Evolutionary conservation across 2,329 filamentous ascomycete species (phyloP).

Genomic region (Hypoxylon sp.): DNA sequence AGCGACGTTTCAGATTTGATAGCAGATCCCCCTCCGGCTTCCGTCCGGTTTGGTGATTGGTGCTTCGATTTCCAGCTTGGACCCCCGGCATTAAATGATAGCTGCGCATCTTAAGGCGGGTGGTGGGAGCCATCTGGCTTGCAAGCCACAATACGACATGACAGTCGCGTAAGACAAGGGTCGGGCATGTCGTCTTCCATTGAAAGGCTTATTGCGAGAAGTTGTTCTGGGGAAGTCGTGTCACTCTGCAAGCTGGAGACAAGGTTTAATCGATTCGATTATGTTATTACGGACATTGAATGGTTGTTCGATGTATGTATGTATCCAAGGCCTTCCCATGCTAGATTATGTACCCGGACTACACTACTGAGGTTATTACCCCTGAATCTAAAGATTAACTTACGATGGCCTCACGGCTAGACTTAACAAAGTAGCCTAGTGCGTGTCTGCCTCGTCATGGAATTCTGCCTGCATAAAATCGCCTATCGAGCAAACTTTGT

Average conservation of each 20-base stretch:
- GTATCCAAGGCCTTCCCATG: slow-evolving; percentile 14
- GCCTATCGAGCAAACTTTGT: slow-evolving; percentile 34
- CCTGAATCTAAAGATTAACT: slow-evolving; percentile 30
- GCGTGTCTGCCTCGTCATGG: slow-evolving; percentile 36
- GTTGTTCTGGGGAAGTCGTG: slow-evolving; percentile 26
- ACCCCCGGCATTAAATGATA: slow-evolving; percentile 40
- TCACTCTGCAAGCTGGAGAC: slow-evolving; percentile 15
- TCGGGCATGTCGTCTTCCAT: slow-evolving; percentile 20
- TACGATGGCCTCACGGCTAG: slow-evolving; percentile 11
- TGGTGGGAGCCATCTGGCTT: slow-evolving; percentile 25
- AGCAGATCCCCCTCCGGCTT: slow-evolving; percentile 38
- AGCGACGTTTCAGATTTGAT: slow-evolving; percentile 46
- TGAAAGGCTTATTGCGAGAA: slow-evolving; percentile 24
- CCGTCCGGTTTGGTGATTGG: slow-evolving; percentile 36
- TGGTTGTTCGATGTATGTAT: slow-evolving; percentile 13
- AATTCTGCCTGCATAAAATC: slow-evolving; percentile 28
- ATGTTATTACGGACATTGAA: slow-evolving; percentile 8
- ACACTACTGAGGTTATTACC: slow-evolving; percentile 15
- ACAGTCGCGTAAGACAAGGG: slow-evolving; percentile 20
- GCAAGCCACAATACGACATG: slow-evolving; percentile 34
- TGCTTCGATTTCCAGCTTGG: slow-evolving; percentile 28
- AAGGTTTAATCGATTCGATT: slow-evolving; percentile 16
- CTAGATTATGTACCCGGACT: background rate
- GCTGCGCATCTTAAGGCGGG: slow-evolving; percentile 41
- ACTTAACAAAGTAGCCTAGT: slow-evolving; percentile 9